Evolutionary conservation across 2,329 filamentous ascomycete genomes (phyloP), one percentile per base, ranked within the genome.

Genomic region (Ambrosiella xylebori): DNA sequence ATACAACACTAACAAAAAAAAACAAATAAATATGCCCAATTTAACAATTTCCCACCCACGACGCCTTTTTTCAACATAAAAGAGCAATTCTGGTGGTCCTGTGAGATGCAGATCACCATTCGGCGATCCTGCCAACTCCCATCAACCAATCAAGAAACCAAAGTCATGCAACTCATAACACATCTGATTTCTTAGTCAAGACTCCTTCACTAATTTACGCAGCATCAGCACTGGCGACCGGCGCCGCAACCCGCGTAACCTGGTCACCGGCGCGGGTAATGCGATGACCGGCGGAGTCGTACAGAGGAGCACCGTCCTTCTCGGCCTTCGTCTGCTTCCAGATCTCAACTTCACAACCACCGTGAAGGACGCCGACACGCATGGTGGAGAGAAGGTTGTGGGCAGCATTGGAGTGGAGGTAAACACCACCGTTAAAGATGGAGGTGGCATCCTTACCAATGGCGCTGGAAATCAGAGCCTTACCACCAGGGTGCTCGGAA

Each of bases 361-460:
- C 88, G 56, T 86, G 85, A 63, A 94, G 84, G 54, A 94, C 87
- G 70, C 86, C 88, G 12, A 93, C 83, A 64, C 88, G 80, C 86
- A 93, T 93, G 64, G 86, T 93, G 7, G 85, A 89, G 62, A 94
- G 78, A 61, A 93, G 72, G 73, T 94, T 94, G 77, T 94, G 88
- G 40, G 88, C 88, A 58, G 86, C 88, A 72, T 94, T 94, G 69
- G 84, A 88, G 76, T 94, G 88, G 69, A 85, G 80, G 75, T 94
- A 94, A 62, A 94, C 85, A 72, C 88, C 88, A 63, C 88, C 88
- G 71, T 94, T 94, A 80, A 94, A 94, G 72, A 90, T 88, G 65
- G 87, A 86, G 13, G 88, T 93, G 58, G 87, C 86, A 63, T 94
- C 88, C 75, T 93, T 93, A 69, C 88, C 88, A 59, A 94, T 79